Evolutionary conservation across 352 stramenopile species (phyloP).

Genomic region (Pythium sukuiense): DNA sequence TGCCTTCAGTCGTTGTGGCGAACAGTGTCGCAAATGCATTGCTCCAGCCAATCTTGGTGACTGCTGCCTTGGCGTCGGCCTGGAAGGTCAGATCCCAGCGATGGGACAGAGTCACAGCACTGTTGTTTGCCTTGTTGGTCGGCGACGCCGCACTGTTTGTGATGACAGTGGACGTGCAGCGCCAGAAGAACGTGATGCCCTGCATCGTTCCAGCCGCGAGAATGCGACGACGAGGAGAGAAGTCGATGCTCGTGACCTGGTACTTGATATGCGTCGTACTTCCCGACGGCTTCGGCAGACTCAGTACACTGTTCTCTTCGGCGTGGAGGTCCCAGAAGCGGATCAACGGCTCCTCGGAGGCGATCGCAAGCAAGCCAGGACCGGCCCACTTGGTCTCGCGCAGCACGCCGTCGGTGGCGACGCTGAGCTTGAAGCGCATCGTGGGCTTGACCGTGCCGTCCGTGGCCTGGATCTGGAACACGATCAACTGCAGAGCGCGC

Average conservation of each 20-base stretch:
- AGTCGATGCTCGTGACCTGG: constrained; percentile 85
- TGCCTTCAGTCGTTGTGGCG: constrained; percentile 60
- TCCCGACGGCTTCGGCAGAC: constrained; percentile 47
- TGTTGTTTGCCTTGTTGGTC: not conserved
- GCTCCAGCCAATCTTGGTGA: constrained; percentile 74
- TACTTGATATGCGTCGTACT: constrained; percentile 30
- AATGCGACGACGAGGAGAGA: constrained; percentile 85
- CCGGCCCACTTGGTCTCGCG: constrained; percentile 88
- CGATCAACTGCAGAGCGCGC: constrained; percentile 80
- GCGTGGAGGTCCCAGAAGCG: constrained; percentile 92
- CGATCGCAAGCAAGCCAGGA: constrained; percentile 87
- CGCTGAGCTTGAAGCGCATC: constrained; percentile 89
- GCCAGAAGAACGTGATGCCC: constrained; percentile 90
- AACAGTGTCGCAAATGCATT: constrained; percentile 61
- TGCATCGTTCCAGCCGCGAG: constrained; percentile 86
- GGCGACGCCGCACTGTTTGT: not conserved
- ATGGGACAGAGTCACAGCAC: constrained; percentile 34
- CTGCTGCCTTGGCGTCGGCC: constrained; percentile 43
- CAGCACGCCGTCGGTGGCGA: constrained; percentile 80
- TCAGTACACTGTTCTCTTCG: constrained; percentile 93
- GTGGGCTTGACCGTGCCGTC: constrained; percentile 85
- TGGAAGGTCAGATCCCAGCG: constrained; percentile 75
- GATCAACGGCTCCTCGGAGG: constrained; percentile 86
- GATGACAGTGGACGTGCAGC: constrained; percentile 57
- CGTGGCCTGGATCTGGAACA: constrained; percentile 82